Evolutionary conservation across 1,139 yeast species (phyloP), one percentile per base, ranked within the genome.

Genomic region (Kazachstania sp.): DNA sequence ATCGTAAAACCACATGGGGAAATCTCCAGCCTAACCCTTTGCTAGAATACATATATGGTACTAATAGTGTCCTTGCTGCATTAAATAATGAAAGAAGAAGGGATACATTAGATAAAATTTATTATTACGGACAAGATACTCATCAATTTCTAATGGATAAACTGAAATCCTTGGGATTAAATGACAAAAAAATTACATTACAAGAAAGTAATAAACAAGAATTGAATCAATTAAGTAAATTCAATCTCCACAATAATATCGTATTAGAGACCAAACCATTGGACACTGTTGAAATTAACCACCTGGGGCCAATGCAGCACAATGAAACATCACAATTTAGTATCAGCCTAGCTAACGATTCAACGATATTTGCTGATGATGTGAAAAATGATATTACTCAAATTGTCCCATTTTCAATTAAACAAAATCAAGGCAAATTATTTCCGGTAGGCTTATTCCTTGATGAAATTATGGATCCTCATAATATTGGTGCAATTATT

Each of bases 381-480:
- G n/a, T 15, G 26, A 12, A 26, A 9, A 32, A 12, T 30, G 34
- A 30, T 12, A 30, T 13, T 5, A 30, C 13, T n/a, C 34, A 30
- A 18, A 36, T 12, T 36, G 38, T 15, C 3, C 13, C 15, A 8
- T 18, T 15, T 20, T 6, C 20, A 13, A 18, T 26, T 18, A 26
- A 13, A 26, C 39, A 37, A 26, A 15, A 11, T 13, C 45, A 34
- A 16, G 55, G 54, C 29, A 65, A 66, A 41, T 65, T 65, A 36
- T 71, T 69, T 56, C 95, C 96, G 0, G 59, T 88, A 16, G 96
- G 92, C 0, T 57, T 88, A 3, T 86, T 77, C 57, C 66, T 88
- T 39, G 97, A 88, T 64, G 90, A 86, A 51, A 74, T 90, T 45
- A 81, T 88, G 4, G 97, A 90, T 61, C 95, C 97, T 0, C 95